Conservation (phyloP, 805 yeast genomes). For the Maudiozyma pseudohumilis region DNA sequence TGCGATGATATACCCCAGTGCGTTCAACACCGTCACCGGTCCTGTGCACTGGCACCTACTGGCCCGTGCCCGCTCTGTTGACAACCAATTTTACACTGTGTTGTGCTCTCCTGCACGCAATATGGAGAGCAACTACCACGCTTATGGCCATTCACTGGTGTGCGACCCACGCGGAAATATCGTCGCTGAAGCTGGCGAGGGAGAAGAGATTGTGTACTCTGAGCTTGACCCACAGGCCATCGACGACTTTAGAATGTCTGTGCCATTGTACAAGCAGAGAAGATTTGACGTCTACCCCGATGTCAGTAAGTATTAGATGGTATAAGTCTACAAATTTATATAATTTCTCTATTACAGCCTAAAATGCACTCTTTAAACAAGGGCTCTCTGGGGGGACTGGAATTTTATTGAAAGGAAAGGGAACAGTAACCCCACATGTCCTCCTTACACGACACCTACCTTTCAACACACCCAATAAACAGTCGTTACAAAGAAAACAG, state of each 20-base stretch:
- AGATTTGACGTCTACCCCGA: conserved; percentile 49
- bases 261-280: conserved; percentile 63
- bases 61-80: conserved; percentile 66
- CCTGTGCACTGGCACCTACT: conserved; percentile 76
- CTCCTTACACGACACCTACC: no score
- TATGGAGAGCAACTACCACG: conserved; percentile 44
- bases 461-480: no score
- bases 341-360: no score
- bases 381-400: no score
- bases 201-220: conserved; percentile 66
- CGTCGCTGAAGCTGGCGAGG: conserved; percentile 65
- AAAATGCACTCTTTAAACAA: no score
- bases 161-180: conserved; percentile 55
- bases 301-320: conserved; percentile 14
- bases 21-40: conserved; percentile 76
- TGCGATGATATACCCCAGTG: conserved; percentile 76
- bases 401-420: no score
- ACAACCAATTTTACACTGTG: conserved; percentile 61
- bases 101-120: conserved; percentile 88
- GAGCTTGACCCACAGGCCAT: conserved; percentile 57
- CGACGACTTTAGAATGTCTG: conserved; percentile 47
- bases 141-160: conserved; percentile 58
- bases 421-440: no score
- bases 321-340: no score
- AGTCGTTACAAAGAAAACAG: no score